A percentile compares a stretch with the other conserved stretches of the same genome.
Conservation (phyloP, 495 filamentous ascomycete genomes). For the Annulohypoxylon bovei region DNA sequence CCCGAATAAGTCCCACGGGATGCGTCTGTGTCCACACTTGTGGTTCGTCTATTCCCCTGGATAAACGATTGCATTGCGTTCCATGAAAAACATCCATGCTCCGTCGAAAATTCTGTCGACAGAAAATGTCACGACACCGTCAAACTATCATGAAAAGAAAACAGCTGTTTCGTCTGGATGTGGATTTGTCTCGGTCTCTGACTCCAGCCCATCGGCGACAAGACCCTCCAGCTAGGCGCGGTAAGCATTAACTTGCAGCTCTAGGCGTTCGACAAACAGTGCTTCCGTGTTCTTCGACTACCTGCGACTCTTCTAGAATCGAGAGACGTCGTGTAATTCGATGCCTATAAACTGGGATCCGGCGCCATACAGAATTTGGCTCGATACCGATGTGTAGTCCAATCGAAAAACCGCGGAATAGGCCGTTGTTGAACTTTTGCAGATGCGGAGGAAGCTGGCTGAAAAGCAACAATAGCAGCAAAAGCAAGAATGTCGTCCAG, state of each 20-base stretch:
- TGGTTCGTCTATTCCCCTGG: slow-evolving; percentile 40
- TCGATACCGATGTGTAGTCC: slow-evolving; percentile 31
- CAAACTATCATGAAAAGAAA: slow-evolving; percentile 28
- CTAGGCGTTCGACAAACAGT: slow-evolving; percentile 13
- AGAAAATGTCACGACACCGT: slow-evolving; percentile 27
- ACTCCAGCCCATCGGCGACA: slow-evolving; percentile 12
- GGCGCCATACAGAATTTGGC: slow-evolving; percentile 38
- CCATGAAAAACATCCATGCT: slow-evolving; percentile 32
- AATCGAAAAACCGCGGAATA: slow-evolving; percentile 19
- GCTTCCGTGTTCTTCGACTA: slow-evolving; percentile 23
- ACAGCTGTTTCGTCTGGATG: slow-evolving; percentile 4
- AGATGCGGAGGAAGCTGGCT: slow-evolving; percentile 25
- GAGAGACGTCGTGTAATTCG: slow-evolving; percentile 33
- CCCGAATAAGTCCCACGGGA: slow-evolving; percentile 42
- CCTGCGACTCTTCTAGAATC: slow-evolving; percentile 2
- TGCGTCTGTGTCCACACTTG: slow-evolving; percentile 38
- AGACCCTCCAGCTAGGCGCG: slow-evolving; percentile 12
- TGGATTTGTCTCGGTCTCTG: slow-evolving; percentile 18
- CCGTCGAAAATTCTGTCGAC: slow-evolving; percentile 23
- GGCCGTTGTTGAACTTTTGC: slow-evolving; percentile 15
- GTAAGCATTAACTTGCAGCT: slow-evolving; percentile 17
- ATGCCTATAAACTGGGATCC: slow-evolving; percentile 34
- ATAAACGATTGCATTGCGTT: slow-evolving; percentile 27
- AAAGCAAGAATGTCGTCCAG: slow-evolving; percentile 9
- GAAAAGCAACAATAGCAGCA: slow-evolving; percentile 5